Evolutionary conservation across 2,329 filamentous ascomycete genomes (phyloP).

Genomic region (Alternaria brassicicola): DNA sequence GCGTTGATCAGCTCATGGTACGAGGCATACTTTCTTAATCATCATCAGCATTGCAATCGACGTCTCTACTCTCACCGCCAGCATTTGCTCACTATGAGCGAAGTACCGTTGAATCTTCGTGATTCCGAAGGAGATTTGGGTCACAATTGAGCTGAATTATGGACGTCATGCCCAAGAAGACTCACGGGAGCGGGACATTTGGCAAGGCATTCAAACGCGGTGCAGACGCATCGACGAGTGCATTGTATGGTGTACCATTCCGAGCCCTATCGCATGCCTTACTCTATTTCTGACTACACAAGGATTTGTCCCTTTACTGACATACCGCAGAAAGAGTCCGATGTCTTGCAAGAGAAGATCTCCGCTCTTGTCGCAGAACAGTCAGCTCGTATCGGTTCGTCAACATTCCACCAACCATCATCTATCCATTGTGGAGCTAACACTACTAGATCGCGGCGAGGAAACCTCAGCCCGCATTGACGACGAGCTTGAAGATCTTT

Average conservation of each 20-base stretch:
- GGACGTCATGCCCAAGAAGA: background rate
- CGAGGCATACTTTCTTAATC: conserved; percentile 24
- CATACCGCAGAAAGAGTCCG: conserved; percentile 36
- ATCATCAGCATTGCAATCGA: background rate
- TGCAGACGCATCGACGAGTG: background rate
- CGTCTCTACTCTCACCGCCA: background rate
- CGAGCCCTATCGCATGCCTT: background rate
- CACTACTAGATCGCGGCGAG: conserved; percentile 41
- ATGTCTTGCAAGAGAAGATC: conserved; percentile 41
- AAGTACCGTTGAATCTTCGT: conserved; percentile 2
- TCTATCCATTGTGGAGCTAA: conserved; percentile 7
- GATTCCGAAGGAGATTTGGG: background rate
- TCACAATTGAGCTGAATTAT: background rate
- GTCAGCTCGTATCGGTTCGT: conserved; percentile 36
- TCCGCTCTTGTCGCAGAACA: conserved; percentile 39
- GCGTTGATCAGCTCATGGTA: conserved; percentile 56
- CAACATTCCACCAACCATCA: background rate
- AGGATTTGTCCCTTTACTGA: conserved; percentile 3
- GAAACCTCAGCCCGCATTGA: conserved; percentile 50
- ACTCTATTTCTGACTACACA: background rate
- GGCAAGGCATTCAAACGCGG: background rate
- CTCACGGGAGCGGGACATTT: background rate
- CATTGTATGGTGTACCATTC: background rate
- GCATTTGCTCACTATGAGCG: conserved; percentile 1
- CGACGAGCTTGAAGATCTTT: conserved; percentile 53